Evolutionary conservation across 2,329 filamentous ascomycete genomes (phyloP).

Genomic region (Xylaria polymorpha): DNA sequence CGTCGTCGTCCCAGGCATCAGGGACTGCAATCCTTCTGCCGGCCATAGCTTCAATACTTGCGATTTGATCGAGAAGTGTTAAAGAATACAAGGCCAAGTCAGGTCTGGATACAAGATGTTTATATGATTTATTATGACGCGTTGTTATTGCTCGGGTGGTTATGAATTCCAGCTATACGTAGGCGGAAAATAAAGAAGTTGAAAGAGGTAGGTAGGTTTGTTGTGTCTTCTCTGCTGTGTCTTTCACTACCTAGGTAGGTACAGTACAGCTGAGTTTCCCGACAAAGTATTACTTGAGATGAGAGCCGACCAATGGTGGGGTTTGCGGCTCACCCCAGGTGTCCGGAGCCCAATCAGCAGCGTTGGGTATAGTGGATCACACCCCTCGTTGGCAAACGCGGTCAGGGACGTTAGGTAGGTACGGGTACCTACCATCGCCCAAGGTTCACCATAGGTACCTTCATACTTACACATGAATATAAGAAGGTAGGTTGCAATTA

Average conservation of each 20-base stretch:
- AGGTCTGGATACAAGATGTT: neutral
- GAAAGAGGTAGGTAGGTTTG: neutral
- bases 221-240: neutral
- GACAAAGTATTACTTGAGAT: neutral
- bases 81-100: neutral
- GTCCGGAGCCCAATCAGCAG: slow-evolving; percentile 1
- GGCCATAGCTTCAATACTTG: slow-evolving; percentile 25
- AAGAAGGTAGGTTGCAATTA: neutral
- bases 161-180: neutral
- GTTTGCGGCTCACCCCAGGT: slow-evolving; percentile 10
- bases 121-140: neutral
- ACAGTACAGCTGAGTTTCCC: neutral
- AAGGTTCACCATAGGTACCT: neutral
- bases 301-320: slow-evolving; percentile 16
- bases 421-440: neutral
- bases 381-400: neutral
- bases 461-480: neutral
- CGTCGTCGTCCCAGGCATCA: slow-evolving; percentile 87
- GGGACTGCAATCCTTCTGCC: slow-evolving; percentile 59
- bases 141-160: neutral
- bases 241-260: too few relatives aligned
- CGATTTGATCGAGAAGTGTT: neutral
- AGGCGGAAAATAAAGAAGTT: neutral
- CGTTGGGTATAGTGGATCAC: neutral
- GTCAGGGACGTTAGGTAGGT: slow-evolving; percentile 1